A percentile compares a stretch with the other conserved stretches of the same genome.
These are phyloP conservation scores for Penicillium daleae DNA, from an alignment of 495 filamentous ascomycete genomes.

Conservation along the genomic window DNA sequence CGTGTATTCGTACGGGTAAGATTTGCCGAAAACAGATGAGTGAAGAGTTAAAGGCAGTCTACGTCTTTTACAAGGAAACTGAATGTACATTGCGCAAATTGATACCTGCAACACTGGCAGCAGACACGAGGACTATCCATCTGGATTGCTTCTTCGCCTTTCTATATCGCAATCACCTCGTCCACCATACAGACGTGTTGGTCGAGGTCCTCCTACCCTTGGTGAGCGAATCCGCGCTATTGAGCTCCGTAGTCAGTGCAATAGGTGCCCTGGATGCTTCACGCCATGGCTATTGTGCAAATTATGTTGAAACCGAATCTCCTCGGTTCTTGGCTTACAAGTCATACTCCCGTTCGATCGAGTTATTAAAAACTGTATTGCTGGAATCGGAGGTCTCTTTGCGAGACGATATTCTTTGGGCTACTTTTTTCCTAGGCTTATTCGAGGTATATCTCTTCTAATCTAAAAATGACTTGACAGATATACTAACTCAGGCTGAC, in stretches of 20 bases:
- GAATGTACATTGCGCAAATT: not conserved
- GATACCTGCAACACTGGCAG: not conserved
- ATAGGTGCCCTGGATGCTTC: slow-evolving; percentile 3
- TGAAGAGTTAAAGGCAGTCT: not conserved
- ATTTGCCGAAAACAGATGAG: not conserved
- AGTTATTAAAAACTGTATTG: not conserved
- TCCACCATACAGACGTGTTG: not conserved
- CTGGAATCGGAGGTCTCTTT: not conserved
- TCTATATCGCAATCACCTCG: not conserved
- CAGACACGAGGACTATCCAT: not conserved
- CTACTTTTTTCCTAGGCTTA: not conserved
- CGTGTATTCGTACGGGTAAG: not conserved
- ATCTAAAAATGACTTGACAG: not conserved
- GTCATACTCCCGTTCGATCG: not conserved
- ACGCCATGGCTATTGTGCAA: not conserved
- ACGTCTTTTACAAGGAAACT: slow-evolving; percentile 2
- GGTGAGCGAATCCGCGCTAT: not conserved
- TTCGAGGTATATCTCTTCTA: not conserved
- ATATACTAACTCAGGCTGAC: not conserved
- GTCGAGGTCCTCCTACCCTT: not conserved
- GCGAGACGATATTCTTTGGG: slow-evolving; percentile 3
- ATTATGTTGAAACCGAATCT: not conserved
- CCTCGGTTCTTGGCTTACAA: not conserved
- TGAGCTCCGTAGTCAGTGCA: not conserved
- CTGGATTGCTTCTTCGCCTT: not conserved